Base-by-base conservation (phyloP, 2,329 filamentous ascomycete species). In the Aspergillus ustus region DNA sequence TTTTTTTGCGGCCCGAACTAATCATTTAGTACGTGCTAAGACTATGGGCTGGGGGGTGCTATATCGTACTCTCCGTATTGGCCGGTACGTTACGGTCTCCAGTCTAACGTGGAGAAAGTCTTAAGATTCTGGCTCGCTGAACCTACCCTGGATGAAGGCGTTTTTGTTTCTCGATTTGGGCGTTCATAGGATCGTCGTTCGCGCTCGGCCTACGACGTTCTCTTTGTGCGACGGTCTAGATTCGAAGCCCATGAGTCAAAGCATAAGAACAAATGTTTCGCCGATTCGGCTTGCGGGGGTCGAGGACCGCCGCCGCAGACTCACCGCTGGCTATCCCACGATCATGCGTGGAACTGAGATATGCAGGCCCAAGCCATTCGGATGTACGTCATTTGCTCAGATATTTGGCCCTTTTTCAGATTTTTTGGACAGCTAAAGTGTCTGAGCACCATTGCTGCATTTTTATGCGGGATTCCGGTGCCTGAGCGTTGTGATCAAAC, bases 1-100 rank as follows among this genome's bases (percentile, higher is more conserved):
- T 50, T 43, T 28, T 50, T 44, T 54, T 31, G 57, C 43, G 57
- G 57, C 50, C 50, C 51, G 50, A 49, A 54, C 57, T 59, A 49
- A 54, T 40, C 29, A 22, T 15, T 40, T 19, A 48, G 50, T 46
- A 58, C 48, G 54, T 40, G 37, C 46, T 52, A 51, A 51, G 37
- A 51, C 34, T 34, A 31, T 43, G 17, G 19, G 17, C 20, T 28
- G 46, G 45, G 37, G 22, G 55, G 37, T 52, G 57, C 57, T 54
- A 43, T 59, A 49, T 54, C 31, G 50, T 49, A 48, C 4, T 13
- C 28, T 17, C 29, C 25, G 57, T 59, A 59, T 59, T 59, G 57
- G 50, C 31, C 51, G 40, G 57, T 44, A 49, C 22, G 17, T 54
- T 54, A 49, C 50, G 20, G 22, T 29, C 17, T 53, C 9, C 37